phyloP scores from a whole-genome alignment of 2,329 filamentous ascomycete genomes.

The Colletotrichum tamarilloi region DNA sequence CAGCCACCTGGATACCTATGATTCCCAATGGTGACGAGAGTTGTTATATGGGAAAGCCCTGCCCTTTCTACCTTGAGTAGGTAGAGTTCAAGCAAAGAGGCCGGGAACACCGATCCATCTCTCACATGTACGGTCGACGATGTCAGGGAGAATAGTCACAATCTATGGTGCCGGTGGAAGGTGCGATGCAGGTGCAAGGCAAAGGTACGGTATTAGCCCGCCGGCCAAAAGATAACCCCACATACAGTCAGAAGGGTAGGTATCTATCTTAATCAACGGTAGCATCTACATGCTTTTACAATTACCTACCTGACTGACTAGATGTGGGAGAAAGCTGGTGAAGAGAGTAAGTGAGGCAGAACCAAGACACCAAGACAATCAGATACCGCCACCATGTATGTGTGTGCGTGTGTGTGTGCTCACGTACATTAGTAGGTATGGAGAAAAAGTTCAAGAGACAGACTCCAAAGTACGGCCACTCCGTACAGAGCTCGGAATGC shows the following conservation, averaged over 20 bases:
- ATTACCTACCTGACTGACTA: neutral
- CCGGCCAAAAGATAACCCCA: conserved; percentile 17
- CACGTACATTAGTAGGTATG: neutral
- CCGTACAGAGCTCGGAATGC: neutral
- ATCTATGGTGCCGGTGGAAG: neutral
- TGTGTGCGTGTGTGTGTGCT: neutral
- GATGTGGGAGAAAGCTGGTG: neutral
- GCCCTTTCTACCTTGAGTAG: neutral
- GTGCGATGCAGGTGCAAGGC: neutral
- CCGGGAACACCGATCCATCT: neutral
- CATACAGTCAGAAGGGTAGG: neutral
- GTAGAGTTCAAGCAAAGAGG: neutral
- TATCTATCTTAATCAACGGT: neutral
- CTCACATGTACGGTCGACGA: conserved; percentile 5
- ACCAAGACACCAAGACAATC: neutral
- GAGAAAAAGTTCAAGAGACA: neutral
- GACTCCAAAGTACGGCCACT: neutral
- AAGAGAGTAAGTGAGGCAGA: neutral
- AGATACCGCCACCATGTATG: neutral
- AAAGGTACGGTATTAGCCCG: neutral
- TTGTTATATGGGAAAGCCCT: neutral
- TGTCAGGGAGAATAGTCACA: neutral
- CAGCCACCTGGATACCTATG: neutral
- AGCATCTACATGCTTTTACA: neutral
- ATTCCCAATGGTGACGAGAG: neutral